Evolutionary conservation across 2,329 filamentous ascomycete species (phyloP).

Genomic region (Aspergillus clavatus): DNA sequence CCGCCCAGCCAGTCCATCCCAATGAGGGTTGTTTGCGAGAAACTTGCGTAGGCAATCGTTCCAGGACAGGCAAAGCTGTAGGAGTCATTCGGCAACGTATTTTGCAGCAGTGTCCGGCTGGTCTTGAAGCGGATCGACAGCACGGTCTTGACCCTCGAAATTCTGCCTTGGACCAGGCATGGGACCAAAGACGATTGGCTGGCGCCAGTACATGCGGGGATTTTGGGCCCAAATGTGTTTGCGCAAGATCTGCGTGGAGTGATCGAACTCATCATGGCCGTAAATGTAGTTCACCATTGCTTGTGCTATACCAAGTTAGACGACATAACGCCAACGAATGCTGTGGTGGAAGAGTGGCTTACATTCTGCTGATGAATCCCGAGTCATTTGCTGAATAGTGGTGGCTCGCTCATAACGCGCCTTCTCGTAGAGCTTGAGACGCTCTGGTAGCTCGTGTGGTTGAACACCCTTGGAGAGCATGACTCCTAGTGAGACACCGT

Average conservation of each 20-base stretch:
- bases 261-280: constrained; percentile 56
- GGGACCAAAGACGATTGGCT: constrained; percentile 46
- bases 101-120: constrained; percentile 47
- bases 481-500: constrained; percentile 55
- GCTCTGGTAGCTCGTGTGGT: constrained; percentile 47
- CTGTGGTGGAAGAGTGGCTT: background rate
- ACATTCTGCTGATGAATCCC: constrained; percentile 38
- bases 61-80: constrained; percentile 43
- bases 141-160: constrained; percentile 17
- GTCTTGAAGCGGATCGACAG: constrained; percentile 48
- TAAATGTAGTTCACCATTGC: constrained; percentile 46
- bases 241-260: constrained; percentile 48
- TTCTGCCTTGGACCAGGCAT: constrained; percentile 45
- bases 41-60: constrained; percentile 44
- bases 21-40: constrained; percentile 41
- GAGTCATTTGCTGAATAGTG: constrained; percentile 52
- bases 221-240: constrained; percentile 44
- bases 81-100: constrained; percentile 42
- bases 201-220: constrained; percentile 40
- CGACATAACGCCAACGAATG: too few relatives aligned
- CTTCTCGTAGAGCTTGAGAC: constrained; percentile 56
- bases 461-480: constrained; percentile 49
- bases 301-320: constrained; percentile 7
- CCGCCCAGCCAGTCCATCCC: constrained; percentile 60
- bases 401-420: constrained; percentile 56